phyloP scores from a whole-genome alignment of 75 land plant species.

The Adiantum capillusveneris region DNA sequence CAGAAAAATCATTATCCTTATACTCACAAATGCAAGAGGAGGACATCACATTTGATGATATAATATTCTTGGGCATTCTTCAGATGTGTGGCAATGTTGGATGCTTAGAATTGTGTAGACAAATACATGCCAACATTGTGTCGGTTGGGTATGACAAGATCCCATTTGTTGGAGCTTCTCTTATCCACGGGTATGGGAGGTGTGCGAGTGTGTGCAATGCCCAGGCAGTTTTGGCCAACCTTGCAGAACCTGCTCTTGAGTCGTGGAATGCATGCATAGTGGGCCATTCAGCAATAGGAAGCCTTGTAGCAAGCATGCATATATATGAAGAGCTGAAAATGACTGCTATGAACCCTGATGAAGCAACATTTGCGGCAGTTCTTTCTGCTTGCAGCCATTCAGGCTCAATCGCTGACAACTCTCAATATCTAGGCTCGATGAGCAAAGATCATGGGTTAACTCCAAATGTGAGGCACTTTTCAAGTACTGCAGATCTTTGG shows the following conservation, averaged over 20 bases:
- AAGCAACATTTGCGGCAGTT: slow-evolving; percentile 40
- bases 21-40: slow-evolving; percentile 44
- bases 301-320: neutral
- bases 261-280: too few relatives aligned
- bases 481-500: slow-evolving; percentile 18
- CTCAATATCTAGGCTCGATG: slow-evolving; percentile 8
- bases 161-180: too few relatives aligned
- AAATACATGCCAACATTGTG: too few relatives aligned
- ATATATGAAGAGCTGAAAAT: neutral
- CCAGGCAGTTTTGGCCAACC: too few relatives aligned
- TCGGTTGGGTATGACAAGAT: too few relatives aligned
- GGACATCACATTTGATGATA: neutral
- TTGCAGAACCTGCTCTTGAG: too few relatives aligned
- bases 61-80: neutral
- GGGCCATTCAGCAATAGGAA: neutral
- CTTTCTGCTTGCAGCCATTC: slow-evolving; percentile 54
- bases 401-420: slow-evolving; percentile 10
- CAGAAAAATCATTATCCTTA: slow-evolving; percentile 44
- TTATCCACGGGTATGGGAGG: too few relatives aligned
- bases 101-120: too few relatives aligned
- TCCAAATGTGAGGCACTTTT: slow-evolving; percentile 14
- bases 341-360: slow-evolving; percentile 21
- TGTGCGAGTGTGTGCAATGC: too few relatives aligned
- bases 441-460: slow-evolving; percentile 6
- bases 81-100: neutral